These are phyloP conservation scores for Penstemon eatonii DNA, from an alignment of 257 asterid species.

Conservation along the genomic window DNA sequence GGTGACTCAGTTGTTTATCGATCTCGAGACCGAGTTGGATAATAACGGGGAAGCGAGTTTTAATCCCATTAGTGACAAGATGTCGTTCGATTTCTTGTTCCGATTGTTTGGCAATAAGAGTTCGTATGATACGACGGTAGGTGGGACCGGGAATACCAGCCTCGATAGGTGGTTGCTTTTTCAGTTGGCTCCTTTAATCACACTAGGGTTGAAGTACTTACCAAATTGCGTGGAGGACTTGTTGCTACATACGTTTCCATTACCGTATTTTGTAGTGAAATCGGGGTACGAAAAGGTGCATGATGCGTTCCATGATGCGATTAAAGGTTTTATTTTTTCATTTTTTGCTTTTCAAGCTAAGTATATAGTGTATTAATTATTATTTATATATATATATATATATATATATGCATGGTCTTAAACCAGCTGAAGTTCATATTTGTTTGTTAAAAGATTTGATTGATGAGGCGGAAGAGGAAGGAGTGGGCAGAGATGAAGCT, in stretches of 20 bases:
- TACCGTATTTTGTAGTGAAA: constrained; percentile 29
- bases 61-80: constrained; percentile 29
- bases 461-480: constrained; percentile 41
- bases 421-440: too few relatives aligned
- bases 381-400: too few relatives aligned
- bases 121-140: constrained; percentile 29
- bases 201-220: constrained; percentile 33
- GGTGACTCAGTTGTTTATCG: constrained; percentile 15
- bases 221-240: constrained; percentile 39
- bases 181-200: constrained; percentile 36
- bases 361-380: too few relatives aligned
- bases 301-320: constrained; percentile 16
- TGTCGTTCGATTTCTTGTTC: constrained; percentile 37
- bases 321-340: not conserved
- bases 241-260: constrained; percentile 35
- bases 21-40: constrained; percentile 31
- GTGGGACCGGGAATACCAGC: constrained; percentile 12
- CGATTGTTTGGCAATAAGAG: constrained; percentile 24
- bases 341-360: too few relatives aligned
- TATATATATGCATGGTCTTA: too few relatives aligned
- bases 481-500: constrained; percentile 35
- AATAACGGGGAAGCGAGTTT: constrained; percentile 26
- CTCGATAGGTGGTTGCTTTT: constrained; percentile 36
- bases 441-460: constrained; percentile 3
- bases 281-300: constrained; percentile 31